These are phyloP conservation scores for Aspergillus neoniger DNA, from an alignment of 2,329 filamentous ascomycete genomes.

Conservation along the genomic window DNA sequence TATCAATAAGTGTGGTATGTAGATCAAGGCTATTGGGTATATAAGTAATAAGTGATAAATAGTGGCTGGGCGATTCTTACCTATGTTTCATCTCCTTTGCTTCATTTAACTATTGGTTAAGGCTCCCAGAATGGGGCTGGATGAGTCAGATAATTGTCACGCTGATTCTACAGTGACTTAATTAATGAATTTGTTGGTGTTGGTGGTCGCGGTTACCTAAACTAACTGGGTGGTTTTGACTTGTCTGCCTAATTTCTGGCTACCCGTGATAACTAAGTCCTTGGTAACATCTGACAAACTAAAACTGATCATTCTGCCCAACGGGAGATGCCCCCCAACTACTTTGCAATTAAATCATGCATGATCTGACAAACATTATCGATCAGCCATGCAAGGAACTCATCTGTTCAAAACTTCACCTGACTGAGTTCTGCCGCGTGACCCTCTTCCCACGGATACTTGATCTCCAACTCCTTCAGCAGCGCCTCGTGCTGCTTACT, in stretches of 20 bases:
- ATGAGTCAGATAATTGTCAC: neutral
- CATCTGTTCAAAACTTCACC: neutral
- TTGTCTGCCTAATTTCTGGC: neutral
- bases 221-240: neutral
- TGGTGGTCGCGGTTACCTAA: neutral
- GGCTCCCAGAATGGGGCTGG: no score
- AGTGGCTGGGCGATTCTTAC: no score
- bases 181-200: neutral
- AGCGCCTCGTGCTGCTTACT: slow-evolving; percentile 9
- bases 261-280: no score
- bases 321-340: no score
- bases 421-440: slow-evolving; percentile 6
- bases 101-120: no score
- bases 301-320: no score
- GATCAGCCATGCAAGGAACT: neutral
- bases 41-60: no score
- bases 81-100: no score
- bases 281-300: no score
- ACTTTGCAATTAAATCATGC: neutral
- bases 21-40: no score
- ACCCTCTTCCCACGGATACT: neutral
- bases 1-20: no score
- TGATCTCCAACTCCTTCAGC: slow-evolving; percentile 6
- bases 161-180: neutral
- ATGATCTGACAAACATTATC: neutral